A percentile compares a stretch with the other conserved stretches of the same genome.
Conservation (phyloP, 805 yeast genomes). For the Yamadazyma insecticola region DNA sequence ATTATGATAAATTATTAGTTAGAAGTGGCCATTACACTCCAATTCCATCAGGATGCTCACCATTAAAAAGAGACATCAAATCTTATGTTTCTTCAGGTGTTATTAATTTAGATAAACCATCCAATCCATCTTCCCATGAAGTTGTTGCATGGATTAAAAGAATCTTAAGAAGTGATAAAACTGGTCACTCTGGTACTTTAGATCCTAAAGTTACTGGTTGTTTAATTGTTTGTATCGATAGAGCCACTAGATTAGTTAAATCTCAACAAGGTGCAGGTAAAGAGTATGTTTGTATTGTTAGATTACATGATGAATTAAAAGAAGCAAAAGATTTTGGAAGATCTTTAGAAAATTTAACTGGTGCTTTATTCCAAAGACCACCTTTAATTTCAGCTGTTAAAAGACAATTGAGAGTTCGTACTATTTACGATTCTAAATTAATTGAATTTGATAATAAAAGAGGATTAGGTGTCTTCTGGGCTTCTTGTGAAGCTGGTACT, state of each 20-base stretch:
- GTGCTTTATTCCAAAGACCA: conserved; percentile 99
- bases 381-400: conserved; percentile 98
- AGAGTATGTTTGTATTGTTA: conserved; percentile 96
- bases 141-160: conserved; percentile 99
- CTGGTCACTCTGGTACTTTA: conserved; percentile 98
- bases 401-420: conserved; percentile 97
- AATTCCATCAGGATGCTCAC: conserved; percentile 92
- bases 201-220: conserved; percentile 99
- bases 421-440: conserved; percentile 92
- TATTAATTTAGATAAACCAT: conserved; percentile 95
- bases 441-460: conserved; percentile 96
- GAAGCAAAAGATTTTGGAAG: conserved; percentile 88
- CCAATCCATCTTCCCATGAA: conserved; percentile 97
- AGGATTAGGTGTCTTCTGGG: conserved; percentile 98
- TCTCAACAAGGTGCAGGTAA: conserved; percentile 99
- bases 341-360: conserved; percentile 89
- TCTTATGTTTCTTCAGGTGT: conserved; percentile 91
- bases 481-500: conserved; percentile 99
- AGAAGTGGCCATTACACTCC: conserved; percentile 98
- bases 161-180: conserved; percentile 90
- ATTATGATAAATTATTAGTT: conserved; percentile 89
- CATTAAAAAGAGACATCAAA: conserved; percentile 89
- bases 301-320: conserved; percentile 89
- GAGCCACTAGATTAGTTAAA: conserved; percentile 96
- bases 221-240: conserved; percentile 94